Conservation (phyloP, 1,139 yeast species). For the Taiozyma onychis region DNA sequence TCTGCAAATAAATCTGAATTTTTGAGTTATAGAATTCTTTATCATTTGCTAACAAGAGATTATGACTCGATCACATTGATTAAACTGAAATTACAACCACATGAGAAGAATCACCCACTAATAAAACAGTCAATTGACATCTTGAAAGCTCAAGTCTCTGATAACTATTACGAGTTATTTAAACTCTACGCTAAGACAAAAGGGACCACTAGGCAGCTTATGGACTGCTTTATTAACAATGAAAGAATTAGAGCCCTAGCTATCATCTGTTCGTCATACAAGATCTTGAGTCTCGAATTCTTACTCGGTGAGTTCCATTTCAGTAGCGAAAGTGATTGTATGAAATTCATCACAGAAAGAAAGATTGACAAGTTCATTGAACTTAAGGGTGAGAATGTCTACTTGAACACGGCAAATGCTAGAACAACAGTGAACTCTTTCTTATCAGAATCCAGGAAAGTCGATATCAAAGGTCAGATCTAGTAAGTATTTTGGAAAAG, state of each 20-base stretch:
- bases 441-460: slow-evolving; percentile 45
- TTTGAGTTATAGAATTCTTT: slow-evolving; percentile 68
- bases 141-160: slow-evolving; percentile 34
- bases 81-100: slow-evolving; percentile 25
- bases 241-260: slow-evolving; percentile 59
- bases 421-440: slow-evolving; percentile 40
- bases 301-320: slow-evolving; percentile 46
- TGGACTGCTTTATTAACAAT: slow-evolving; percentile 44
- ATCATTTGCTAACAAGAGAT: slow-evolving; percentile 75
- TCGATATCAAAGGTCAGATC: slow-evolving; percentile 92
- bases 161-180: slow-evolving; percentile 54
- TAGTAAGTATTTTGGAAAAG: slow-evolving; percentile 23
- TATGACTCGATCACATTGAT: slow-evolving; percentile 31
- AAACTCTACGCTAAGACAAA: slow-evolving; percentile 33
- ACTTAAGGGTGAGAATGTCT: slow-evolving; percentile 28
- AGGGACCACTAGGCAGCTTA: slow-evolving; percentile 30
- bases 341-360: slow-evolving; percentile 37
- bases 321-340: slow-evolving; percentile 28
- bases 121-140: slow-evolving; percentile 42
- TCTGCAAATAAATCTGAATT: slow-evolving; percentile 53
- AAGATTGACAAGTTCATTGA: slow-evolving; percentile 36
- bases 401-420: slow-evolving; percentile 38
- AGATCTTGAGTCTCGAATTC: slow-evolving; percentile 45
- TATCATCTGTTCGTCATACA: slow-evolving; percentile 54
- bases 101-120: slow-evolving; percentile 21